These are phyloP conservation scores for Microcyclospora pomicola DNA, from an alignment of 2,329 filamentous ascomycete species.

Conservation along the genomic window DNA sequence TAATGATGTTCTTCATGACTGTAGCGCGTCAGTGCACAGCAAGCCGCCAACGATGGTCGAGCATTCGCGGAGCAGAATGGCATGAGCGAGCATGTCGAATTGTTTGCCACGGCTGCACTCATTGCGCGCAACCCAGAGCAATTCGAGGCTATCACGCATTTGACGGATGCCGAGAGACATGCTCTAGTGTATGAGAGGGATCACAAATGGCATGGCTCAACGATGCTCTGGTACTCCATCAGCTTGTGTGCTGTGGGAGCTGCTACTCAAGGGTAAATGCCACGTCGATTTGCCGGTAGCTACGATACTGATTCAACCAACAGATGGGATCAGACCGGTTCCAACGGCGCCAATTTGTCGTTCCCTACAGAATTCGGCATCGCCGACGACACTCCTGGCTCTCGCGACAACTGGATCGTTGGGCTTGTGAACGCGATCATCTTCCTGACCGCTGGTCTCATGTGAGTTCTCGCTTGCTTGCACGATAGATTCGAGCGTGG, in stretches of 20 bases:
- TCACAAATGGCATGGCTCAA: slow-evolving; percentile 55
- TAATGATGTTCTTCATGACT: slow-evolving; percentile 5
- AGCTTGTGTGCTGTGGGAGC: slow-evolving; percentile 24
- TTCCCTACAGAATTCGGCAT: slow-evolving; percentile 14
- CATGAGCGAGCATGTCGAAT: slow-evolving; percentile 25
- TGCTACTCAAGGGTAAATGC: slow-evolving; percentile 14
- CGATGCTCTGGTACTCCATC: slow-evolving; percentile 52
- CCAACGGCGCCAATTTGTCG: slow-evolving; percentile 18
- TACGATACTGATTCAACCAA: no score
- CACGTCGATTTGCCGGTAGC: no score
- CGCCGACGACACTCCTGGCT: slow-evolving; percentile 15
- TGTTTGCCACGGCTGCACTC: slow-evolving; percentile 39
- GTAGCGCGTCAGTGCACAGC: slow-evolving; percentile 21
- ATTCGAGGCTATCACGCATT: slow-evolving; percentile 48
- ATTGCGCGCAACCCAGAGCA: slow-evolving; percentile 55
- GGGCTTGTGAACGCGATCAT: slow-evolving; percentile 40
- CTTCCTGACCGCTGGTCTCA: slow-evolving; percentile 31
- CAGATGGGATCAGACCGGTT: slow-evolving; percentile 21
- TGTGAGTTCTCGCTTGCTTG: slow-evolving; percentile 9
- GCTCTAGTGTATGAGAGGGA: slow-evolving; percentile 47
- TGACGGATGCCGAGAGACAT: slow-evolving; percentile 46
- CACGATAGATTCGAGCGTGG: neutral
- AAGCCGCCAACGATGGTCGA: slow-evolving; percentile 22
- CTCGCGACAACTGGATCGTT: slow-evolving; percentile 14
- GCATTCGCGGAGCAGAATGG: slow-evolving; percentile 20